Evolutionary conservation across 768 basidiomycete species (phyloP), one percentile per base, ranked within the genome.

Genomic region (Scleroderma bovista): DNA sequence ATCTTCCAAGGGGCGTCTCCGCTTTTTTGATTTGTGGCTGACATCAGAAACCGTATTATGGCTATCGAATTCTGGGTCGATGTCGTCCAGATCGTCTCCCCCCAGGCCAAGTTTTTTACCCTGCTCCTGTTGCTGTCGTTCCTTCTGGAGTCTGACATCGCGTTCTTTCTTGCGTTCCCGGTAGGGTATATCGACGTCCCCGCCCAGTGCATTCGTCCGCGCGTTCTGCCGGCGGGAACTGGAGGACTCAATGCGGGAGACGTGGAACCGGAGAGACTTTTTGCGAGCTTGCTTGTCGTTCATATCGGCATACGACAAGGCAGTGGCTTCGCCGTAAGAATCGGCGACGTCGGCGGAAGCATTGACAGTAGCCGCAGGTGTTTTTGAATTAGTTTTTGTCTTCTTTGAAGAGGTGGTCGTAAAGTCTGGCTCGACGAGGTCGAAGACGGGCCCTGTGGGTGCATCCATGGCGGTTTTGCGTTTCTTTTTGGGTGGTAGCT

Each of bases 181-280:
- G 60, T 94, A 91, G 16, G 96, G 96, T 42, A 98, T 75, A 61
- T 99, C 96, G 60, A 97, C 95, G 63, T 99, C 96, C 16, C 96
- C 96, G 26, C 89, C 87, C 46, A 83, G 64, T 5, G 86, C 81
- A 22, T 76, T 78, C 53, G 71, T 76, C 50, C 89, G 75, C 6
- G 91, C 92, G 24, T 80, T 81, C 49, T 82, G 79, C 47, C 94
- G 78, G 52, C 88, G 75, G 11, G 85, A 81, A 47, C 82, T 79
- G 6, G 90, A 80, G 50, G 84, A 83, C 62, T 90, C 90, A 59
- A 99, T 94, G 63, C 86, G 88, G 47, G 89, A 80, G 5, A 92
- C 93, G 68, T 98, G 90, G 81, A 98, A 99, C 32, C 88, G 84
- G 29, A 98, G 77, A 7, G 88, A 80, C 56, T 86, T 87, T 57